Evolutionary conservation across 352 stramenopile species (phyloP).

Genomic region (Sclerospora graminicola): DNA sequence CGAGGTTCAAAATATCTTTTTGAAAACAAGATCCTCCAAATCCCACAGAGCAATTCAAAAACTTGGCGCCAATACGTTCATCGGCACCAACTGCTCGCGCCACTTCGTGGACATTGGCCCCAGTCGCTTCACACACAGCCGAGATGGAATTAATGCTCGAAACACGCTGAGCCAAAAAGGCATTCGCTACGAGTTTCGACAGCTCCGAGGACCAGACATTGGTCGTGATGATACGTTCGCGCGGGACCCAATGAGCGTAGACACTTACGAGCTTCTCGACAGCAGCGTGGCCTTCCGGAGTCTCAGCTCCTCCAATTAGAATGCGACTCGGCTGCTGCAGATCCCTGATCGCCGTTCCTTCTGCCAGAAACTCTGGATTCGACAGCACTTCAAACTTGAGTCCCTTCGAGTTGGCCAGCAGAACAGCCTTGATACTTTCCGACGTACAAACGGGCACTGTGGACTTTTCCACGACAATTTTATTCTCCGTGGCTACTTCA

Average conservation of each 20-base stretch:
- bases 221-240: slow-evolving; percentile 93
- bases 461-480: slow-evolving; percentile 99
- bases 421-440: slow-evolving; percentile 92
- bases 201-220: slow-evolving; percentile 99
- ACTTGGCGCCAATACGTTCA: slow-evolving; percentile 95
- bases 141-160: slow-evolving; percentile 99
- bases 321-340: slow-evolving; percentile 93
- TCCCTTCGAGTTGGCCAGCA: slow-evolving; percentile 91
- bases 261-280: slow-evolving; percentile 91
- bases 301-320: slow-evolving; percentile 96
- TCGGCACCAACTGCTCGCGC: slow-evolving; percentile 95
- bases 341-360: slow-evolving; percentile 97
- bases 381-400: slow-evolving; percentile 95
- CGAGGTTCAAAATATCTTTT: slow-evolving; percentile 98
- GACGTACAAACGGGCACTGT: slow-evolving; percentile 98
- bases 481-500: slow-evolving; percentile 86
- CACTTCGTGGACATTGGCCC: slow-evolving; percentile 97
- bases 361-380: slow-evolving; percentile 99
- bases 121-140: slow-evolving; percentile 96
- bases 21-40: slow-evolving; percentile 87
- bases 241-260: slow-evolving; percentile 97
- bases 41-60: slow-evolving; percentile 97
- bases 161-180: slow-evolving; percentile 98
- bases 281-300: slow-evolving; percentile 70
- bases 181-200: slow-evolving; percentile 99